These are phyloP conservation scores for Ambrosia trifida DNA, from an alignment of 129 eudicot species.

Conservation along the genomic window DNA sequence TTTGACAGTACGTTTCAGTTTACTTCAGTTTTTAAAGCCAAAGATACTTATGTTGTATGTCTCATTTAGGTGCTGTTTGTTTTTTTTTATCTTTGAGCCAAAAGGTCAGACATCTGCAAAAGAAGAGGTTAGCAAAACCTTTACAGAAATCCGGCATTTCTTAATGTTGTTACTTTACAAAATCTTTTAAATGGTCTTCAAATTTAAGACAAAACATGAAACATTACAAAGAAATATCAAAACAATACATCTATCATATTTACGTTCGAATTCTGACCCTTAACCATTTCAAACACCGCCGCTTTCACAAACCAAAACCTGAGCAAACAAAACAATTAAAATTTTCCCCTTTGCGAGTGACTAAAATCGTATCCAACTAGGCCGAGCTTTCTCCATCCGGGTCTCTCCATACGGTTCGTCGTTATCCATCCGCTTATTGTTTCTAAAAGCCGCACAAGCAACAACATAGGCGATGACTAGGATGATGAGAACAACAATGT, in stretches of 20 bases:
- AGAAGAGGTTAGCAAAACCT: no score
- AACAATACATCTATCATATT: conserved; percentile 10
- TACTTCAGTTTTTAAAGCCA: no score
- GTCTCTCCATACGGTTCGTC: conserved; percentile 81
- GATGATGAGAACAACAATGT: conserved; percentile 72
- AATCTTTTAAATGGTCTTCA: background rate
- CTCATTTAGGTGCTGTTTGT: no score
- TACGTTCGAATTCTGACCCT: background rate
- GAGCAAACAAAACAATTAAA: background rate
- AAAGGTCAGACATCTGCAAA: no score
- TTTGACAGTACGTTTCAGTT: no score
- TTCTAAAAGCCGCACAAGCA: conserved; percentile 81
- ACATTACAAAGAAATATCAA: background rate
- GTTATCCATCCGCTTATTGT: conserved; percentile 81
- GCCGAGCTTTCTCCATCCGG: conserved; percentile 82
- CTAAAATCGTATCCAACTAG: conserved; percentile 73
- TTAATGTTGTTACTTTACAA: no score
- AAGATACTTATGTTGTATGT: no score
- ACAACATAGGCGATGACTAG: conserved; percentile 74
- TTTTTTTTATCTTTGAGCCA: no score
- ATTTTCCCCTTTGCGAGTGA: background rate
- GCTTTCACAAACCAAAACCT: background rate
- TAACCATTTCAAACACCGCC: background rate
- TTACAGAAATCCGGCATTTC: no score
- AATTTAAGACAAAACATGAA: background rate